phyloP scores from a whole-genome alignment of 306 rosid species.

The Hippophae tibetana region DNA sequence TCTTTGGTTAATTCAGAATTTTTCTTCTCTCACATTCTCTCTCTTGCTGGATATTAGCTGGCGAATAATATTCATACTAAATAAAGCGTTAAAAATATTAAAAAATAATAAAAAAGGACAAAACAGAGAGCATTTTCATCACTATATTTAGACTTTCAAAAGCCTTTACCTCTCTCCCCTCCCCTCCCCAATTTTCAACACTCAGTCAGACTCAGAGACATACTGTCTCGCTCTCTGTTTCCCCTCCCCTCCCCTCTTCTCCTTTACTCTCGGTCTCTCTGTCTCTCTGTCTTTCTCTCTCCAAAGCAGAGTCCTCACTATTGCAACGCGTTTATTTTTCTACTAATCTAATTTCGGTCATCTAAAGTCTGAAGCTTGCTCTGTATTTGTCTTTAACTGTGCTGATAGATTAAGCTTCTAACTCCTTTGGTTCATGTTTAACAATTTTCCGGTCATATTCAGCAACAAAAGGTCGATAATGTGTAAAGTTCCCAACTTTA shows the following conservation, averaged over 20 bases:
- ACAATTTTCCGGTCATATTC: background rate
- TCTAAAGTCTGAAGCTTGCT: too few species aligned
- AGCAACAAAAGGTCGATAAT: background rate
- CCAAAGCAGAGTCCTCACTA: too few species aligned
- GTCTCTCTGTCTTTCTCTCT: background rate
- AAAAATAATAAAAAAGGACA: slow-evolving; percentile 1
- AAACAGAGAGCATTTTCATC: slow-evolving; percentile 1
- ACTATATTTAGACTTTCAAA: slow-evolving; percentile 37
- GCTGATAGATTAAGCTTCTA: background rate
- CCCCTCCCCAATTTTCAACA: slow-evolving; percentile 1
- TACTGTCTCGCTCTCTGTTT: background rate
- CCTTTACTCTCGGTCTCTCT: background rate
- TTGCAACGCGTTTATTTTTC: too few species aligned
- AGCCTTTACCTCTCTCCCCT: background rate
- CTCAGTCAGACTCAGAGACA: background rate
- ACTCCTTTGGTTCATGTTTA: background rate
- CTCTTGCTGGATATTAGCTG: slow-evolving; percentile 80
- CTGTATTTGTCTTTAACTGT: too few species aligned
- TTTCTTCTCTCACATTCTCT: slow-evolving; percentile 3
- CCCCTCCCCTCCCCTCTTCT: background rate
- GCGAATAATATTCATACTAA: slow-evolving; percentile 27
- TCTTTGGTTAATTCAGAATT: slow-evolving; percentile 10
- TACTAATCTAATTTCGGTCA: too few species aligned
- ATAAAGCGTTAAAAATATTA: background rate
- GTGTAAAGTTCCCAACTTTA: slow-evolving; percentile 4